Conservation (phyloP, 352 stramenopile genomes). For the Phytophthora citrophthora region DNA sequence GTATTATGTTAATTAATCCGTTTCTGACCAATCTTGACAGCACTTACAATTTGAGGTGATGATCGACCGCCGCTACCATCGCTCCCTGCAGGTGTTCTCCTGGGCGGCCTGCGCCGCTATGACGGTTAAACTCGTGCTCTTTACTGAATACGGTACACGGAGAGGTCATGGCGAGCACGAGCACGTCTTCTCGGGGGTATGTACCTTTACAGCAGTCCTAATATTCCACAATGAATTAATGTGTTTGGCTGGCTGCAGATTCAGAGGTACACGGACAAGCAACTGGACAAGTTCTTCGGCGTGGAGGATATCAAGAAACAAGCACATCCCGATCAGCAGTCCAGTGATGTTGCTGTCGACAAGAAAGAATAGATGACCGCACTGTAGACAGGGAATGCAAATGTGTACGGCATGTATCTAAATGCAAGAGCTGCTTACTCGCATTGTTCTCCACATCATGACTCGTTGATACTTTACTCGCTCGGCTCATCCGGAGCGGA, state of each 20-base stretch:
- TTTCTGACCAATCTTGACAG: not conserved
- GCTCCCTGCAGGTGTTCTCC: slow-evolving; percentile 86
- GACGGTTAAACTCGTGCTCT: slow-evolving; percentile 85
- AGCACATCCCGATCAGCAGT: slow-evolving; percentile 17
- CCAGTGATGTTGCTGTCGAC: slow-evolving; percentile 8
- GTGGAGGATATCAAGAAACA: slow-evolving; percentile 70
- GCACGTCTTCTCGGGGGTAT: slow-evolving; percentile 83
- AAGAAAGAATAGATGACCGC: slow-evolving; percentile 30
- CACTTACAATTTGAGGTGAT: slow-evolving; percentile 39
- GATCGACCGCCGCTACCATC: slow-evolving; percentile 88
- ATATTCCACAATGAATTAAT: not conserved
- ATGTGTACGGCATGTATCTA: slow-evolving; percentile 34
- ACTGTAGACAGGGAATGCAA: slow-evolving; percentile 1
- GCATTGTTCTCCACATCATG: not conserved
- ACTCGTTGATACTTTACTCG: slow-evolving; percentile 19
- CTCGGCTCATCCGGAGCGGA: slow-evolving; percentile 30
- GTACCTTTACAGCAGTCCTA: not conserved
- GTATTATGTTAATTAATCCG: not conserved
- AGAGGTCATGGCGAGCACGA: slow-evolving; percentile 56
- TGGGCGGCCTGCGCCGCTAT: slow-evolving; percentile 81
- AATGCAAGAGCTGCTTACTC: slow-evolving; percentile 40
- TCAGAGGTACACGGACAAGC: slow-evolving; percentile 80
- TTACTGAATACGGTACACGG: slow-evolving; percentile 78
- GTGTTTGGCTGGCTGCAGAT: slow-evolving; percentile 38
- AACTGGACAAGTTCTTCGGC: slow-evolving; percentile 89